Conservation (phyloP, 2,329 filamentous ascomycete genomes). For the Penicillium sp. region DNA sequence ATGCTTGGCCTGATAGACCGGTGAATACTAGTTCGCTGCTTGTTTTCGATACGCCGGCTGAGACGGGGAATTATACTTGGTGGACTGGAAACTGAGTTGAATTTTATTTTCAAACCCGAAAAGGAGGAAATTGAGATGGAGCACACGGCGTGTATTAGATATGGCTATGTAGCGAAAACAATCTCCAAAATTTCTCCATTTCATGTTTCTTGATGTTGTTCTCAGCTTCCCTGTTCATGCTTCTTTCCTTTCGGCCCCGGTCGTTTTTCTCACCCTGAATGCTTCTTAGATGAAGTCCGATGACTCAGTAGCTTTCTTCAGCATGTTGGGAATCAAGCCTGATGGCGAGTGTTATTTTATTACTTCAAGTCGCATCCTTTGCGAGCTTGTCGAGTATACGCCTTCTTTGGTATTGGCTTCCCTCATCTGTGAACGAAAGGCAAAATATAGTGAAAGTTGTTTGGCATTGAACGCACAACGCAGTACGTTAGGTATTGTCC, state of each 20-base stretch:
- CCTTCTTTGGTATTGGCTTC: not conserved
- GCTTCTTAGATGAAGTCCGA: not conserved
- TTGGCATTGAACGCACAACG: no score
- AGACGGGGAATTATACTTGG: slow-evolving; percentile 16
- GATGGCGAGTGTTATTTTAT: not conserved
- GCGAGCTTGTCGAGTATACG: not conserved
- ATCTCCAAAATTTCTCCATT: not conserved
- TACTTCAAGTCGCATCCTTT: not conserved
- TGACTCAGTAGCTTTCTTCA: not conserved
- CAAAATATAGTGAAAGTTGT: no score
- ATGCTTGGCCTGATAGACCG: slow-evolving; percentile 14
- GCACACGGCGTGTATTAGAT: not conserved
- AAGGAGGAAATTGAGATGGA: no score
- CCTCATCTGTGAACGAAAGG: no score
- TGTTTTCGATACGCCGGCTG: slow-evolving; percentile 15
- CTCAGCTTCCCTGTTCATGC: not conserved
- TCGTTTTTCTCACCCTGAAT: not conserved
- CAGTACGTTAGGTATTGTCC: no score
- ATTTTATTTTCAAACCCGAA: no score
- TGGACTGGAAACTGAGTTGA: slow-evolving; percentile 12
- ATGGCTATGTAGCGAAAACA: not conserved
- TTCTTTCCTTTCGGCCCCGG: not conserved
- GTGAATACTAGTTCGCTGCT: slow-evolving; percentile 14
- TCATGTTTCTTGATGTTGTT: not conserved
- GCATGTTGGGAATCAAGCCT: not conserved